A percentile compares a stretch with the other conserved stretches of the same genome.
These are phyloP conservation scores for Rhinocladiella similis DNA, from an alignment of 2,329 filamentous ascomycete genomes.

Conservation along the genomic window DNA sequence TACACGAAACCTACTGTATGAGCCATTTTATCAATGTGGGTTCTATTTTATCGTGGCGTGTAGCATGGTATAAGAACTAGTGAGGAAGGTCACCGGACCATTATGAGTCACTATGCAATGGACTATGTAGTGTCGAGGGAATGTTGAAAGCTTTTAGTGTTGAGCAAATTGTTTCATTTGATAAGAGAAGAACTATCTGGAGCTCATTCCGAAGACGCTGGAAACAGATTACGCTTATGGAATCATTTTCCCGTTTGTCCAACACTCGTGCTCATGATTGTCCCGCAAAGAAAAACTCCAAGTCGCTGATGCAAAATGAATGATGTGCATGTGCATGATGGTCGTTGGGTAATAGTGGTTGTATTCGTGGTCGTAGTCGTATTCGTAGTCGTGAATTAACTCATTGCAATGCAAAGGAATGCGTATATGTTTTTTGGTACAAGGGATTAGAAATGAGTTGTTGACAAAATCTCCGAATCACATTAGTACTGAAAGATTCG, in stretches of 20 bases:
- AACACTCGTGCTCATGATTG: background rate
- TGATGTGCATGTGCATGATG: background rate
- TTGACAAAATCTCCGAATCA: too few species aligned
- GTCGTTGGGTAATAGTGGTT: background rate
- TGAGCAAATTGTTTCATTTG: too few species aligned
- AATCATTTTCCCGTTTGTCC: background rate
- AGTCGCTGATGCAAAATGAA: background rate
- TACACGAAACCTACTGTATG: too few species aligned
- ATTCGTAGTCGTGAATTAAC: background rate
- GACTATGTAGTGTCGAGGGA: too few species aligned
- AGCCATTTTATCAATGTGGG: too few species aligned
- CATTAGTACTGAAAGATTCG: background rate
- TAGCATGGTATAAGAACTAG: too few species aligned
- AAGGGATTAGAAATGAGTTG: background rate
- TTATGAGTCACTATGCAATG: too few species aligned
- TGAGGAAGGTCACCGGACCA: too few species aligned
- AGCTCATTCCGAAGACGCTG: background rate
- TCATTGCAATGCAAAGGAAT: too few species aligned
- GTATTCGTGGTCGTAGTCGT: background rate
- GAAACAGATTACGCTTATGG: background rate
- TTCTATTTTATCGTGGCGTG: too few species aligned
- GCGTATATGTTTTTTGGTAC: background rate
- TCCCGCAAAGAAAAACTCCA: background rate
- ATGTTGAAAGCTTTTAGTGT: too few species aligned
- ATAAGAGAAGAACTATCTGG: background rate